A percentile compares a stretch with the other conserved stretches of the same genome.
phyloP scores from a whole-genome alignment of 139 green algal genomes.

The Volvox reticuliferus region DNA sequence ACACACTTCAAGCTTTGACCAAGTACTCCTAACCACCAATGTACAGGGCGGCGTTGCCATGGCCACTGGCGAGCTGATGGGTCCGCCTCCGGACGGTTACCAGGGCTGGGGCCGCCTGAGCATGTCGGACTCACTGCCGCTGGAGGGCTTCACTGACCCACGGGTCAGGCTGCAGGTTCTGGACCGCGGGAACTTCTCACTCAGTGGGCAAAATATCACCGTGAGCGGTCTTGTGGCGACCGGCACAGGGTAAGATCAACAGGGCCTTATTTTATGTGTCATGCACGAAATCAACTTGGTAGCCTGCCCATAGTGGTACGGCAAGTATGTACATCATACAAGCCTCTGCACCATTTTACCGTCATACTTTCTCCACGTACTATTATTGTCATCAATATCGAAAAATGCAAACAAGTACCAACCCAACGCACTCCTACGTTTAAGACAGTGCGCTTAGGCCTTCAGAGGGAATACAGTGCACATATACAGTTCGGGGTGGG shows the following conservation, averaged over 20 bases:
- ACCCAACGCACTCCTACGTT: no score
- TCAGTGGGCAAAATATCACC: neutral
- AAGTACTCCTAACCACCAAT: neutral
- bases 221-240: constrained; percentile 59
- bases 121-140: constrained; percentile 35
- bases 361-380: neutral
- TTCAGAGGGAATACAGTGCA: no score
- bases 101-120: constrained; percentile 44
- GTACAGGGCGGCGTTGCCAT: neutral
- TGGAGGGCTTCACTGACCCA: constrained; percentile 55
- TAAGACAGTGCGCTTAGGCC: no score
- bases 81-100: constrained; percentile 13
- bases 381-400: no score
- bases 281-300: neutral
- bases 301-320: neutral
- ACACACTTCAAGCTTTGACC: no score
- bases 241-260: constrained; percentile 53
- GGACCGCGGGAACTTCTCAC: neutral
- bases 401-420: no score
- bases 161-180: constrained; percentile 20
- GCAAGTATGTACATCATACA: neutral
- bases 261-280: neutral
- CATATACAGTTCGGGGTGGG: no score
- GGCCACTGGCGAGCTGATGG: neutral
- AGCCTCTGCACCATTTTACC: no score